Evolutionary conservation across 768 basidiomycete species (phyloP).

Genomic region (Tulasnella sp.): DNA sequence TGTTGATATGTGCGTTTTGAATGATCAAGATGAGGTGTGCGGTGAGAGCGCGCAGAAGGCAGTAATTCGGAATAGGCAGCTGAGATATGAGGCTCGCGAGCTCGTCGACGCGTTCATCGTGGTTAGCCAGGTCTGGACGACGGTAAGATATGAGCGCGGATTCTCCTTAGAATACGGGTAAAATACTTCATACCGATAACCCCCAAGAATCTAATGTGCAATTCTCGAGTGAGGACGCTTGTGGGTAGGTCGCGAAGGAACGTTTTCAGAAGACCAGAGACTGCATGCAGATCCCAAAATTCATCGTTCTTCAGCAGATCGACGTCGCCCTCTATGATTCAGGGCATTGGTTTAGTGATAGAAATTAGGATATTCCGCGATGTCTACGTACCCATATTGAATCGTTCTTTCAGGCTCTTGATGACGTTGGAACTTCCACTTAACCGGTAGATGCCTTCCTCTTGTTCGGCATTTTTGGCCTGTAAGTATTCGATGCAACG

Average conservation of each 20-base stretch:
- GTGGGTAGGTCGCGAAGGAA: constrained; percentile 90
- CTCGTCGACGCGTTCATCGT: constrained; percentile 81
- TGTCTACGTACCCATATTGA: constrained; percentile 65
- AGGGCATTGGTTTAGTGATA: background rate
- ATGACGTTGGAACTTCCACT: constrained; percentile 94
- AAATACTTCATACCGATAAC: constrained; percentile 66
- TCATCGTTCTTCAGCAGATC: constrained; percentile 82
- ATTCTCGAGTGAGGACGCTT: constrained; percentile 84
- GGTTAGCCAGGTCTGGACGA: constrained; percentile 70
- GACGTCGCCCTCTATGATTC: constrained; percentile 78
- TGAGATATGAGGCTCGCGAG: constrained; percentile 77
- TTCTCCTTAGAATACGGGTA: too few species aligned
- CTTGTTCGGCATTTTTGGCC: constrained; percentile 85
- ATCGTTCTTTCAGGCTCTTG: constrained; percentile 85
- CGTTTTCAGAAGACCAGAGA: constrained; percentile 88
- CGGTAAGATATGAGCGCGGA: background rate
- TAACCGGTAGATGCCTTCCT: constrained; percentile 95
- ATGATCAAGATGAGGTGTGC: constrained; percentile 94
- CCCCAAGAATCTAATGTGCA: constrained; percentile 82
- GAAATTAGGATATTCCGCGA: background rate
- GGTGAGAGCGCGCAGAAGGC: constrained; percentile 83
- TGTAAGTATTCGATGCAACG: constrained; percentile 93
- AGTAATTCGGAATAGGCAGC: constrained; percentile 89
- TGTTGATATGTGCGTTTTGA: constrained; percentile 81
- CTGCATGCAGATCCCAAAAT: constrained; percentile 96